These are phyloP conservation scores for Eruca vesicaria DNA, from an alignment of 441 rosid species.

Conservation along the genomic window DNA sequence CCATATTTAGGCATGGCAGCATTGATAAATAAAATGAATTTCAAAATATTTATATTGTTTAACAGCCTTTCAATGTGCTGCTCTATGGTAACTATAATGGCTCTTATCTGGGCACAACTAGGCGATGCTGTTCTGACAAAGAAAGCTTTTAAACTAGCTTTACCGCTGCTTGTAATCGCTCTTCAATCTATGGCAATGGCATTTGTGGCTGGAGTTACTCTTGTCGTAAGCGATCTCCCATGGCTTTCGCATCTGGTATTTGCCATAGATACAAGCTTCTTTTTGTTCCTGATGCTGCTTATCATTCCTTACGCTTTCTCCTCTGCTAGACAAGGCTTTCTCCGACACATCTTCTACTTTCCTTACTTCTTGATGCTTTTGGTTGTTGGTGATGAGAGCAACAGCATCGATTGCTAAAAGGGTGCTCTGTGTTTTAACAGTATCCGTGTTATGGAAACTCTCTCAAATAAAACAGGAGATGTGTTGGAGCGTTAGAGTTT, in stretches of 20 bases:
- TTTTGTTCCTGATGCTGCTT: neutral
- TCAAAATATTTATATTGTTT: neutral
- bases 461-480: neutral
- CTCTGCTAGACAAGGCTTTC: neutral
- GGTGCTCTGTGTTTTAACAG: neutral
- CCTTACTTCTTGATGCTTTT: neutral
- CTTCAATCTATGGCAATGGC: neutral
- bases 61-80: neutral
- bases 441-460: neutral
- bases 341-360: neutral
- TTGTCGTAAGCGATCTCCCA: neutral
- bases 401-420: neutral
- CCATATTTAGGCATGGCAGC: constrained; percentile 17
- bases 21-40: neutral
- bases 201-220: neutral
- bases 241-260: neutral
- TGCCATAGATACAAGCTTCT: neutral
- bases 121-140: neutral
- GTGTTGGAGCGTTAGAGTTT: neutral
- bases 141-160: neutral
- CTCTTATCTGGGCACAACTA: neutral
- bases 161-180: neutral
- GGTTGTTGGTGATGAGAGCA: neutral
- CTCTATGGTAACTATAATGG: neutral
- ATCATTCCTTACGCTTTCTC: neutral